A percentile compares a stretch with the other conserved stretches of the same genome.
Conservation (phyloP, 176 grass and related monocot species). For the Alloteropsis semialata region DNA sequence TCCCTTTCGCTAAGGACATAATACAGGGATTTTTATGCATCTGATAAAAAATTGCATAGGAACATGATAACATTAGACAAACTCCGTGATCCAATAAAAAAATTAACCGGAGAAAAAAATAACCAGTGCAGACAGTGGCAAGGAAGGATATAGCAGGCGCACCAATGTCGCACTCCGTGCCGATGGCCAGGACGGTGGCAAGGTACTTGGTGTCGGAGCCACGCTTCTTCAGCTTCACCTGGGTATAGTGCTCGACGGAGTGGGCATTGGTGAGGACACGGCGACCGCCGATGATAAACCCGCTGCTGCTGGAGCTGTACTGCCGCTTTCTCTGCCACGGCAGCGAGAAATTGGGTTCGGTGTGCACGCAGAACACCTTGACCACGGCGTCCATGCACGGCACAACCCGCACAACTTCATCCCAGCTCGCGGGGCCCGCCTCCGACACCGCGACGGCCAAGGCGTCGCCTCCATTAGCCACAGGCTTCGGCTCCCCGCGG, state of each 20-base stretch:
- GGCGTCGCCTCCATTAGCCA: constrained; percentile 29
- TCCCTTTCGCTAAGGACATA: not conserved
- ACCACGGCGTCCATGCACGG: constrained; percentile 95
- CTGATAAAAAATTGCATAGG: no score
- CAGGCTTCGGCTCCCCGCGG: constrained; percentile 24
- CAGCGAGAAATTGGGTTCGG: constrained; percentile 90
- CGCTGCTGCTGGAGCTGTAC: constrained; percentile 92
- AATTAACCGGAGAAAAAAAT: not conserved
- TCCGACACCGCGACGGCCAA: constrained; percentile 6
- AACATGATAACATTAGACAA: not conserved
- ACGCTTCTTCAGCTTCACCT: constrained; percentile 98
- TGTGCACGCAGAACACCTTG: constrained; percentile 98
- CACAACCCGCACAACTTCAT: constrained; percentile 64
- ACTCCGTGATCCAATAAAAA: not conserved
- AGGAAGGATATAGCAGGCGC: not conserved
- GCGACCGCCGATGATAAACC: constrained; percentile 73
- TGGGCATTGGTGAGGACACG: constrained; percentile 93
- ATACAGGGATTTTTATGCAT: not conserved
- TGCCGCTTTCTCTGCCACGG: constrained; percentile 94
- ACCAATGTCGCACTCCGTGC: constrained; percentile 96
- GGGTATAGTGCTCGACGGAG: constrained; percentile 89
- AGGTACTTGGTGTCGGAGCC: constrained; percentile 95
- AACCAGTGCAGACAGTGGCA: not conserved
- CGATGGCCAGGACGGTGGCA: constrained; percentile 85
- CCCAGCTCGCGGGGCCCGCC: constrained; percentile 46